Conservation (phyloP, 176 grass and related monocot species). For the Avena sativa region DNA sequence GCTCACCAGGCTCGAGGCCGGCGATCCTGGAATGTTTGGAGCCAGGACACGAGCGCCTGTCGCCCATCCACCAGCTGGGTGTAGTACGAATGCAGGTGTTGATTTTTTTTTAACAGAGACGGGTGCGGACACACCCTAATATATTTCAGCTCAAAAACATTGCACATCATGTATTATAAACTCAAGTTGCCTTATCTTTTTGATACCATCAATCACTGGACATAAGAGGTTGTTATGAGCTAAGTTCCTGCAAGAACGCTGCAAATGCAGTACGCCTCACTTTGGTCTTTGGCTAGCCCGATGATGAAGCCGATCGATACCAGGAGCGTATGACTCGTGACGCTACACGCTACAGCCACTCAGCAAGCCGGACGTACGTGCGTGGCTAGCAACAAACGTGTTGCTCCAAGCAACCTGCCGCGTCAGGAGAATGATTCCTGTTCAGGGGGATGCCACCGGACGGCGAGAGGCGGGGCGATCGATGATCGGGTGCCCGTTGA, state of each 20-base stretch:
- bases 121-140: no score
- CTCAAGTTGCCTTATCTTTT: no score
- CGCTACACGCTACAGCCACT: no score
- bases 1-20: background rate
- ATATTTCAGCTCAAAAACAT: no score
- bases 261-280: background rate
- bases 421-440: background rate
- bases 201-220: no score
- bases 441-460: background rate
- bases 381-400: background rate
- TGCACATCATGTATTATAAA: no score
- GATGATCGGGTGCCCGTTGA: background rate
- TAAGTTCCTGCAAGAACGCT: no score
- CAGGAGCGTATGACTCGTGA: no score
- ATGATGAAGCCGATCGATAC: background rate
- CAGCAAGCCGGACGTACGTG: background rate
- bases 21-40: constrained; percentile 28
- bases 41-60: background rate
- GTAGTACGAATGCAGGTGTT: background rate
- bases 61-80: background rate
- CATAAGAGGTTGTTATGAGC: no score
- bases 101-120: no score
- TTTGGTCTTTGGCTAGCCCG: background rate
- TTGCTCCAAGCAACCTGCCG: background rate
- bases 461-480: background rate